Conservation (phyloP, 441 rosid genomes). For the Melastoma candidum region DNA sequence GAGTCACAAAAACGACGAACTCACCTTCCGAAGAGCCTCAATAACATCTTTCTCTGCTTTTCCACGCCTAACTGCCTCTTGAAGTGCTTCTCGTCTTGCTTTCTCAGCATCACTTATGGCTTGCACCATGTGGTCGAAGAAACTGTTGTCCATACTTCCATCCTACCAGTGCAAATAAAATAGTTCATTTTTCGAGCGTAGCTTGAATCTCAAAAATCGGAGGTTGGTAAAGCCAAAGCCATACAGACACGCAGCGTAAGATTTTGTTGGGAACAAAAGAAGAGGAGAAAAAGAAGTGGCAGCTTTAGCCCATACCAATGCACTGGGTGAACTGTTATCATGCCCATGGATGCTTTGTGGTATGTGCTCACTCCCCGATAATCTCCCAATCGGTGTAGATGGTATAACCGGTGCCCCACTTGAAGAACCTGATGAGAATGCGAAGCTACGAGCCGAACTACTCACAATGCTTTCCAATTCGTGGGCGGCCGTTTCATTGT, state of each 20-base stretch:
- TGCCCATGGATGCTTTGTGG: slow-evolving; percentile 19
- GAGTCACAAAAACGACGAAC: not conserved
- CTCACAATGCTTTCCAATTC: slow-evolving; percentile 29
- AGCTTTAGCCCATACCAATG: slow-evolving; percentile 32
- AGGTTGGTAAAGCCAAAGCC: not conserved
- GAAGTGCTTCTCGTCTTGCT: slow-evolving; percentile 9
- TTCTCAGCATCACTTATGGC: slow-evolving; percentile 13
- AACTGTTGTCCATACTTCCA: slow-evolving; percentile 5
- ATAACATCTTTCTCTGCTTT: slow-evolving; percentile 6
- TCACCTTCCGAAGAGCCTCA: slow-evolving; percentile 9
- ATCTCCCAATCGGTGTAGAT: slow-evolving; percentile 13
- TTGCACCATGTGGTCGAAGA: slow-evolving; percentile 9
- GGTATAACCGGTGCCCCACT: slow-evolving; percentile 19
- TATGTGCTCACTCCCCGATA: slow-evolving; percentile 24
- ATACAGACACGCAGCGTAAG: too few relatives aligned
- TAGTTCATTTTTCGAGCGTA: slow-evolving; percentile 3
- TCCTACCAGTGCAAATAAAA: slow-evolving; percentile 17
- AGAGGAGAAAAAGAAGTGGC: slow-evolving; percentile 5
- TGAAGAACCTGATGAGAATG: slow-evolving; percentile 24
- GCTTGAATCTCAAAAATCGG: not conserved
- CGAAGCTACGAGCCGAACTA: slow-evolving; percentile 31
- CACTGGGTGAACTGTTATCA: slow-evolving; percentile 31
- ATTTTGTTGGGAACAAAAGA: too few relatives aligned
- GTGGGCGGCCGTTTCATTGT: slow-evolving; percentile 29
- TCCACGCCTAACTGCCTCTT: slow-evolving; percentile 5